phyloP scores from a whole-genome alignment of 73 alveolate species.

The Paramecium caudatum region DNA sequence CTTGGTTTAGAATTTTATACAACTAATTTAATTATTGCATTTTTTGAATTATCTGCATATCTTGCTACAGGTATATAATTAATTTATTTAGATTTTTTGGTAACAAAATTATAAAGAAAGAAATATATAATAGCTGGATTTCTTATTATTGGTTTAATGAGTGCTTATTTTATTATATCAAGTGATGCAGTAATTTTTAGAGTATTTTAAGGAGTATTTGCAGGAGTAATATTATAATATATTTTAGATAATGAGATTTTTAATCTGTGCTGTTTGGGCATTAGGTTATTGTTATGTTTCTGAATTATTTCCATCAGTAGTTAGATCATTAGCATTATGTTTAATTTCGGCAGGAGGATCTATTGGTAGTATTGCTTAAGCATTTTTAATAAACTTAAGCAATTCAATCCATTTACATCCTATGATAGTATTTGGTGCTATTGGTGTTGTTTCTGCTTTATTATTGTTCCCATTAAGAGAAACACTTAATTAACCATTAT shows the following conservation, averaged over 20 bases:
- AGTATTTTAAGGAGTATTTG: neutral
- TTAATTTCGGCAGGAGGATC: conserved; percentile 74
- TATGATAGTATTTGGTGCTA: conserved; percentile 62
- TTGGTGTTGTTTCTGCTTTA: conserved; percentile 28
- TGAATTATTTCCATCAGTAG: conserved; percentile 59
- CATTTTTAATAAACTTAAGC: conserved; percentile 48
- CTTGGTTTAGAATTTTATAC: conserved; percentile 56
- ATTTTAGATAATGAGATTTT: neutral
- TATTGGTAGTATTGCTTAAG: conserved; percentile 65
- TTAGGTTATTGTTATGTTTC: conserved; percentile 19
- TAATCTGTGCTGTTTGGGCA: conserved; percentile 38
- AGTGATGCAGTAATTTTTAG: neutral
- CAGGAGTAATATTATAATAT: neutral
- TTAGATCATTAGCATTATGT: conserved; percentile 72
- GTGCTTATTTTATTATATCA: conserved; percentile 22
- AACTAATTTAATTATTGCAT: conserved; percentile 63
- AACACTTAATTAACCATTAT: conserved; percentile 60
- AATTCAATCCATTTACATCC: conserved; percentile 54
- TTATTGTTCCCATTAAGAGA: conserved; percentile 67
- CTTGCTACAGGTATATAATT: conserved; percentile 49
- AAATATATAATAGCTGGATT: conserved; percentile 57
- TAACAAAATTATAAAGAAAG: conserved; percentile 62
- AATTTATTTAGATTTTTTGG: conserved; percentile 35
- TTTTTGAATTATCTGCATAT: conserved; percentile 72
- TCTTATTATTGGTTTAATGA: conserved; percentile 24